Conservation (phyloP, 2,329 filamentous ascomycete species). For the Aspergillus arachidicola region DNA sequence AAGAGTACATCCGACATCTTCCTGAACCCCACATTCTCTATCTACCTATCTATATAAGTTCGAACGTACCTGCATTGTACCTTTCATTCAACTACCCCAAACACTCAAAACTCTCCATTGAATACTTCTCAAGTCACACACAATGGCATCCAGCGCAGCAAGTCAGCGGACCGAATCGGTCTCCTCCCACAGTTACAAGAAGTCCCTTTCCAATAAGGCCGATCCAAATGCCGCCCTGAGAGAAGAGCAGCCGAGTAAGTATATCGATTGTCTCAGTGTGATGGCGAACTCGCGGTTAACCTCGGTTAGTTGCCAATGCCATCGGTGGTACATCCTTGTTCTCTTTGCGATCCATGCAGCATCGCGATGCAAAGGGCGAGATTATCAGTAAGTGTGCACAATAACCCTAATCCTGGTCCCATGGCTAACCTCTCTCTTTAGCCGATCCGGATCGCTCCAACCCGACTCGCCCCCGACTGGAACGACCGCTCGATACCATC, state of each 20-base stretch:
- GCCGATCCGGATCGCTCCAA: conserved; percentile 89
- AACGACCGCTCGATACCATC: conserved; percentile 89
- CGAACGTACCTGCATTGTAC: not conserved
- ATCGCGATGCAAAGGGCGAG: conserved; percentile 76
- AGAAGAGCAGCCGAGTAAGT: conserved; percentile 82
- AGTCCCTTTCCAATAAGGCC: conserved; percentile 69
- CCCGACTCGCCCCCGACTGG: conserved; percentile 81
- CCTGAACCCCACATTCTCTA: not conserved
- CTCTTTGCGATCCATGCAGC: conserved; percentile 73
- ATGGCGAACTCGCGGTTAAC: conserved; percentile 11
- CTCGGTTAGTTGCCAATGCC: conserved; percentile 26
- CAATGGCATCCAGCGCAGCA: not conserved
- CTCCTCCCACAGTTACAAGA: conserved; percentile 22
- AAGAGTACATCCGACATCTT: not conserved
- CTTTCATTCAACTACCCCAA: not conserved
- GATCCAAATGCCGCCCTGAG: conserved; percentile 83
- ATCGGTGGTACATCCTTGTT: conserved; percentile 25
- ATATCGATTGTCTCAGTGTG: not conserved
- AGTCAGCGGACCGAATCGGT: conserved; percentile 29
- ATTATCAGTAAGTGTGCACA: conserved; percentile 64
- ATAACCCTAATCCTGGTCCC: not conserved
- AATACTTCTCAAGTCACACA: not conserved
- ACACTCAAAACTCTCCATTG: not conserved
- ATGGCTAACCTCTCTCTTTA: conserved; percentile 41
- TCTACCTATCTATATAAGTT: not conserved